Conservation (phyloP, 148 eudicot genomes). For the Heliosperma pusillum region DNA sequence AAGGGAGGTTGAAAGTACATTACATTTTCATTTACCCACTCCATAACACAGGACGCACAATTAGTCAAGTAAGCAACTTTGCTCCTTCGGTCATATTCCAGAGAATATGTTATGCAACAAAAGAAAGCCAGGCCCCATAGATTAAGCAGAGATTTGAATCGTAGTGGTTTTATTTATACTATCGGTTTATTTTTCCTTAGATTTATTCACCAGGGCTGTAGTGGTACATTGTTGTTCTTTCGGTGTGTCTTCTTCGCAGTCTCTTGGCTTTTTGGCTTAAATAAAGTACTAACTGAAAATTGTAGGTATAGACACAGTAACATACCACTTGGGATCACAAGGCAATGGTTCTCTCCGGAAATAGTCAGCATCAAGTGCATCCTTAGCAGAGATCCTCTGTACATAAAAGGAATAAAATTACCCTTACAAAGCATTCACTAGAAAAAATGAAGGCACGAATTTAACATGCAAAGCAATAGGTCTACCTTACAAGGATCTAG, state of each 20-base stretch:
- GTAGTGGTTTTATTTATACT: too few species aligned
- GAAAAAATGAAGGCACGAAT: neutral
- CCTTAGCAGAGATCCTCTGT: conserved; percentile 81
- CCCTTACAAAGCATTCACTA: conserved; percentile 2
- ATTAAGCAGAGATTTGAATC: too few species aligned
- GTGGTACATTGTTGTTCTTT: too few species aligned
- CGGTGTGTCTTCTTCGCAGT: too few species aligned
- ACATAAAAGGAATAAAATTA: neutral
- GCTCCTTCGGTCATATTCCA: neutral
- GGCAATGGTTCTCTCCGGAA: conserved; percentile 81
- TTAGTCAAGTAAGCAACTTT: too few species aligned
- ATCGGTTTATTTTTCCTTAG: too few species aligned
- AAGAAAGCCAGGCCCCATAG: neutral
- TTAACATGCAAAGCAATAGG: neutral
- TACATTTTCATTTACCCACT: too few species aligned
- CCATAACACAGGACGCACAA: too few species aligned
- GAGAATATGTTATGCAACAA: neutral
- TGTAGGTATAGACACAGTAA: neutral
- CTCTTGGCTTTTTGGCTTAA: too few species aligned
- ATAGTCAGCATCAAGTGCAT: conserved; percentile 86
- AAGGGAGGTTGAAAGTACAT: too few species aligned
- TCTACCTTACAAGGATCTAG: conserved; percentile 79
- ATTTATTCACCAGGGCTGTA: too few species aligned
- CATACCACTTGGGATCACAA: conserved; percentile 71
- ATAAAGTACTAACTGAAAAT: too few species aligned